These are phyloP conservation scores for Pestalotiopsis sp. DNA, from an alignment of 2,329 filamentous ascomycete genomes.

Conservation along the genomic window DNA sequence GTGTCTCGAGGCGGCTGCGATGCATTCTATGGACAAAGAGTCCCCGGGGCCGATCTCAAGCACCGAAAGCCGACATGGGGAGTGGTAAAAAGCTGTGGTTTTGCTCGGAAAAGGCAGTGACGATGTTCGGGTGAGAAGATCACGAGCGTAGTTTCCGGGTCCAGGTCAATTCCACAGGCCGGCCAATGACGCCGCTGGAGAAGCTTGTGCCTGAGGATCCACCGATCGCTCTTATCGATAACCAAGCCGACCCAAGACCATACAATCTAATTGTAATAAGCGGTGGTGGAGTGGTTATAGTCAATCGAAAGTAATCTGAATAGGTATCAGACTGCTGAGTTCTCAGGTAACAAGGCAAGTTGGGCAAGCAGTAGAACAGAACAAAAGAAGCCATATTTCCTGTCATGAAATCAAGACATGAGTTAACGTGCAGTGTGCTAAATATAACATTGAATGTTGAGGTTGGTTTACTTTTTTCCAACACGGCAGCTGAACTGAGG, in stretches of 20 bases:
- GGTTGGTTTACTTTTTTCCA: too few species aligned
- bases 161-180: not conserved
- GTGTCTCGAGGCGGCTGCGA: not conserved
- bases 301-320: not conserved
- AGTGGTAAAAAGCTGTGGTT: not conserved
- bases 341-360: too few species aligned
- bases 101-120: not conserved
- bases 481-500: too few species aligned
- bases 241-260: not conserved
- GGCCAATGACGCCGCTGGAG: constrained; percentile 5
- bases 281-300: not conserved
- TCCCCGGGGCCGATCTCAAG: not conserved
- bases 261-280: not conserved
- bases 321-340: not conserved
- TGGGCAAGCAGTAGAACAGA: too few species aligned
- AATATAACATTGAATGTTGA: too few species aligned
- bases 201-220: constrained; percentile 9
- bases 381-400: too few species aligned
- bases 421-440: too few species aligned
- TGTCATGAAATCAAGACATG: too few species aligned
- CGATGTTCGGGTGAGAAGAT: not conserved
- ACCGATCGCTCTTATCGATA: not conserved
- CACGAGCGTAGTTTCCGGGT: not conserved
- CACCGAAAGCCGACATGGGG: not conserved
- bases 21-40: constrained; percentile 3